A percentile compares a stretch with the other conserved stretches of the same genome.
Conservation (phyloP, 768 basidiomycete genomes). For the Coprinopsis sp. region DNA sequence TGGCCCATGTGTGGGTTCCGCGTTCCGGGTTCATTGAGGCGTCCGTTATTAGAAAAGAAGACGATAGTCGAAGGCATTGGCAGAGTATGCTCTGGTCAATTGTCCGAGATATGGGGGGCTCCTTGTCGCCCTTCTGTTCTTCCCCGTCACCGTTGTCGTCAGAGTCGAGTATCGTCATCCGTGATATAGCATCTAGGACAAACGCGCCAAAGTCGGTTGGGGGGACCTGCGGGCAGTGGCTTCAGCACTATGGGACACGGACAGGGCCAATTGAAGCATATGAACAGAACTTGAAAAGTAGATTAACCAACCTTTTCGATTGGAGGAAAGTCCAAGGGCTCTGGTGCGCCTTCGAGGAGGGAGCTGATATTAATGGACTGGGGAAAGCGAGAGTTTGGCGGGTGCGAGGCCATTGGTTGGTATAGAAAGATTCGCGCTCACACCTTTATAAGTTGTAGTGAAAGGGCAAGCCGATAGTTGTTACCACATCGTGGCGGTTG, state of each 20-base stretch:
- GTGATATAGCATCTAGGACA: slow-evolving; percentile 50
- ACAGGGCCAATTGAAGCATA: too few relatives aligned
- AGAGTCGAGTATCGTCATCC: too few relatives aligned
- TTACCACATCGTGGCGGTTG: too few relatives aligned
- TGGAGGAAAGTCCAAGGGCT: not conserved
- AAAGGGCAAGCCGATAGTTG: too few relatives aligned
- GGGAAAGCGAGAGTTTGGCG: too few relatives aligned
- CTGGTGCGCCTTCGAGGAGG: slow-evolving; percentile 8
- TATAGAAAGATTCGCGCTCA: too few relatives aligned
- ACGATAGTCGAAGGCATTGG: slow-evolving; percentile 62
- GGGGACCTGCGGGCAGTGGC: slow-evolving; percentile 22
- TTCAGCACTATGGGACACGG: too few relatives aligned
- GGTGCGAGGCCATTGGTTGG: not conserved
- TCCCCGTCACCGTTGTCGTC: too few relatives aligned
- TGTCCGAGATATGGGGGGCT: slow-evolving; percentile 28
- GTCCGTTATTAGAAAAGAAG: slow-evolving; percentile 78
- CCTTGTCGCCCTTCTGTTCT: too few relatives aligned
- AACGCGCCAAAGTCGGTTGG: slow-evolving; percentile 60
- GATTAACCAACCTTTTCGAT: slow-evolving; percentile 3
- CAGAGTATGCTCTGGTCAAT: slow-evolving; percentile 63
- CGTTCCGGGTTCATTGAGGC: slow-evolving; percentile 53
- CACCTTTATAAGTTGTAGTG: too few relatives aligned
- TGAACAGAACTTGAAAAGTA: too few relatives aligned
- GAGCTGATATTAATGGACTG: not conserved
- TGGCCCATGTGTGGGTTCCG: slow-evolving; percentile 59